Evolutionary conservation across 164 flowering plant genomes (phyloP).

Genomic region (Liriodendron chinense): DNA sequence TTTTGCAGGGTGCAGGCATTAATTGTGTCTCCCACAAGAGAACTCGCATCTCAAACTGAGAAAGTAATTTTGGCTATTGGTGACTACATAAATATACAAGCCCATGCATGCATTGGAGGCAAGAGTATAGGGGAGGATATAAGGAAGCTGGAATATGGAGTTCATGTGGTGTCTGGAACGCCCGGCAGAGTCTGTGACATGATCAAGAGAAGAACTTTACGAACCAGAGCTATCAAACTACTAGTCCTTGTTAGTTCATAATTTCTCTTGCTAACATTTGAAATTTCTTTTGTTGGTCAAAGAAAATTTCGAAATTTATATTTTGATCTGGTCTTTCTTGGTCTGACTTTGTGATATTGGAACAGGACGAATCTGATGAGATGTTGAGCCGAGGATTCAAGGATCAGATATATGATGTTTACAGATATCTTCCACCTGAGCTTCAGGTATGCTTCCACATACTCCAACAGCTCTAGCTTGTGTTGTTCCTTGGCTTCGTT

Average conservation of each 20-base stretch:
- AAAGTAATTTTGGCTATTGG: constrained; percentile 75
- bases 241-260: constrained; percentile 64
- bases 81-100: constrained; percentile 66
- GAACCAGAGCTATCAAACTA: constrained; percentile 81
- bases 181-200: constrained; percentile 98
- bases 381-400: constrained; percentile 98
- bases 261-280: not conserved
- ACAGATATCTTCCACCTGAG: constrained; percentile 95
- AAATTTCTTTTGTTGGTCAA: not conserved
- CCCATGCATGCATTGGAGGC: constrained; percentile 92
- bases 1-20: constrained; percentile 79
- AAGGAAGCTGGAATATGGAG: constrained; percentile 84
- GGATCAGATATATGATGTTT: constrained; percentile 97
- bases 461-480: too few relatives aligned
- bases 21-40: constrained; percentile 94
- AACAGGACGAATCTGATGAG: constrained; percentile 96
- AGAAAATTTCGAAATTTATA: not conserved
- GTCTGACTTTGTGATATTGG: constrained; percentile 2
- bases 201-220: constrained; percentile 92
- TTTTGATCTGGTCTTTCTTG: not conserved
- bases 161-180: constrained; percentile 98
- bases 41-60: constrained; percentile 89
- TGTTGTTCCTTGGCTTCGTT: not conserved
- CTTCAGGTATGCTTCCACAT: constrained; percentile 55
- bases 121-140: constrained; percentile 96